These are phyloP conservation scores for Fusarium sp. DNA, from an alignment of 2,329 filamentous ascomycete species.

Conservation along the genomic window DNA sequence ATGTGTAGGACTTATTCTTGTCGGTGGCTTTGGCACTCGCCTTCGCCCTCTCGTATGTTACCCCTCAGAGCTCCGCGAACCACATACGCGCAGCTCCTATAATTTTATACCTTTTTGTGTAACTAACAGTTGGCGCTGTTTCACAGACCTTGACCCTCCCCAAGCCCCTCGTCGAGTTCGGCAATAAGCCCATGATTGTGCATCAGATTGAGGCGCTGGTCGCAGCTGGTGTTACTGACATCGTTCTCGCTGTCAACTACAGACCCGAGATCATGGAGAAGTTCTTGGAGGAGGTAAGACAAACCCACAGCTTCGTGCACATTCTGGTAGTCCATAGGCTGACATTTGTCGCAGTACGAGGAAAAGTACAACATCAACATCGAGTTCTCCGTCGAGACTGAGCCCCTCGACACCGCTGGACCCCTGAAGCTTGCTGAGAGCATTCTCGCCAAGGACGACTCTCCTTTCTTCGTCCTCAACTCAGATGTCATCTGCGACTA, in stretches of 20 bases:
- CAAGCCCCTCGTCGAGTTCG: constrained; percentile 98
- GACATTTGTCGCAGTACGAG: constrained; percentile 76
- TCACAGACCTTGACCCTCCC: constrained; percentile 92
- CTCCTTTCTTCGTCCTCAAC: constrained; percentile 98
- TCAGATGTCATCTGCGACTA: constrained; percentile 99
- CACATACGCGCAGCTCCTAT: constrained; percentile 26
- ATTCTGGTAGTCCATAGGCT: constrained; percentile 9
- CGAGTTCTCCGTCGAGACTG: constrained; percentile 95
- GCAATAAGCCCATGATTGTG: constrained; percentile 99
- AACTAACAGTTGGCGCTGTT: constrained; percentile 44
- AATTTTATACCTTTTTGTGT: not conserved
- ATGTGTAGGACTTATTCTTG: constrained; percentile 91
- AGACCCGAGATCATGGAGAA: constrained; percentile 97
- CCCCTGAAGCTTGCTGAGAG: constrained; percentile 95
- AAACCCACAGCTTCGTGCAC: not conserved
- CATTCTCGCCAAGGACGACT: constrained; percentile 92
- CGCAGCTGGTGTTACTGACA: constrained; percentile 94
- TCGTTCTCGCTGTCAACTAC: constrained; percentile 99
- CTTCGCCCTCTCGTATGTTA: constrained; percentile 91
- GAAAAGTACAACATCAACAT: constrained; percentile 94
- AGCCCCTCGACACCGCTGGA: constrained; percentile 94
- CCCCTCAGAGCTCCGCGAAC: constrained; percentile 31
- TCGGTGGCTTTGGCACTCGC: constrained; percentile 98
- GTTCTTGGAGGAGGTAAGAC: constrained; percentile 84
- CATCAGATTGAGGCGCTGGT: constrained; percentile 98